Percentiles rank a stretch among this genome's conserved stretches.
Conservation (phyloP, 2,329 filamentous ascomycete genomes). For the Hymenotorrendiella dingleyae region DNA sequence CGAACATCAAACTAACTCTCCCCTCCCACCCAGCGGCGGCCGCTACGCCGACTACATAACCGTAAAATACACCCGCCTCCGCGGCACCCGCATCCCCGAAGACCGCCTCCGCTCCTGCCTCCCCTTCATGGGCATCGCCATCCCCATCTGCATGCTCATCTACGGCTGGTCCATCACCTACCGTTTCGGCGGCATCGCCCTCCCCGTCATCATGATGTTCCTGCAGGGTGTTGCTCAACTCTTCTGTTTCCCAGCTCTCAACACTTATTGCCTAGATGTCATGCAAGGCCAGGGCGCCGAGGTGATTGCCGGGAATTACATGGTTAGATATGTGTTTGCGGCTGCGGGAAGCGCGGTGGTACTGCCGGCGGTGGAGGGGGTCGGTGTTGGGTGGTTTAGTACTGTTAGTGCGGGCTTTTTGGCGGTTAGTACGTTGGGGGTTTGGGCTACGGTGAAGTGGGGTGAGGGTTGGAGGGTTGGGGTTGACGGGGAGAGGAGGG, state of each 20-base stretch:
- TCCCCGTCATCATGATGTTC: slow-evolving; percentile 70
- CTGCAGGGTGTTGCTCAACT: slow-evolving; percentile 68
- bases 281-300: slow-evolving; percentile 67
- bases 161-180: slow-evolving; percentile 59
- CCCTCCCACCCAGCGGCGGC: too few relatives aligned
- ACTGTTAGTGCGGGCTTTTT: slow-evolving; percentile 61
- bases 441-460: slow-evolving; percentile 22
- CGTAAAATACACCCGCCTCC: slow-evolving; percentile 56
- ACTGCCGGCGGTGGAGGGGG: slow-evolving; percentile 64
- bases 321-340: slow-evolving; percentile 69
- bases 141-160: slow-evolving; percentile 59
- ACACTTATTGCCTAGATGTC: slow-evolving; percentile 78
- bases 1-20: too few relatives aligned
- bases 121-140: slow-evolving; percentile 48
- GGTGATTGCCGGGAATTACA: slow-evolving; percentile 75
- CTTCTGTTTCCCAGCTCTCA: slow-evolving; percentile 69
- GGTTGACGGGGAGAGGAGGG: slow-evolving; percentile 44
- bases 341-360: slow-evolving; percentile 65
- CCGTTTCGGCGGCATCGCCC: slow-evolving; percentile 44
- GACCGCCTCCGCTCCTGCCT: slow-evolving; percentile 59
- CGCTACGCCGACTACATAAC: slow-evolving; percentile 64
- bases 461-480: slow-evolving; percentile 34
- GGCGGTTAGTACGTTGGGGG: slow-evolving; percentile 29
- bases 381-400: slow-evolving; percentile 78
- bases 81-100: slow-evolving; percentile 58